A percentile compares a stretch with the other conserved stretches of the same genome.
phyloP scores from a whole-genome alignment of 2,329 filamentous ascomycete genomes.

The Erysiphe pulchra region DNA sequence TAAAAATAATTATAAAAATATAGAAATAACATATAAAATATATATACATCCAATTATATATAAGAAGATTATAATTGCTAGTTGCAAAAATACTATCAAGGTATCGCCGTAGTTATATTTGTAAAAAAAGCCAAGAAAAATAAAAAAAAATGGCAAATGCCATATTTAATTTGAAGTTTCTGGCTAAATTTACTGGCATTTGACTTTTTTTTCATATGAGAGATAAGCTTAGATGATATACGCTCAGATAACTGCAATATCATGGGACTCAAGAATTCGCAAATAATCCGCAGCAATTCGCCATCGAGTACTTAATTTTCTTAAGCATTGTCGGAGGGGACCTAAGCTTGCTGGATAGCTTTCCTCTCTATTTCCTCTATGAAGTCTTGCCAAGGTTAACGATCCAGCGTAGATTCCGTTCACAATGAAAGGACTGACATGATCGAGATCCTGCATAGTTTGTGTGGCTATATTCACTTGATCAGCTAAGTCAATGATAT shows the following conservation, averaged over 20 bases:
- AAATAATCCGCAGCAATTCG: slow-evolving; percentile 15
- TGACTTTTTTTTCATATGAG: too few species aligned
- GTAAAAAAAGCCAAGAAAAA: too few species aligned
- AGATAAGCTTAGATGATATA: background rate
- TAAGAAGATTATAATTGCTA: too few species aligned
- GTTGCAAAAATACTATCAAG: too few species aligned
- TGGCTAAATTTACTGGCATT: too few species aligned
- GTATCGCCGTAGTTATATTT: too few species aligned
- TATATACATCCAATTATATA: too few species aligned
- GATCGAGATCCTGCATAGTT: slow-evolving; percentile 8
- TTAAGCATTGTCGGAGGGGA: slow-evolving; percentile 11
- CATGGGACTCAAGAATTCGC: slow-evolving; percentile 15
- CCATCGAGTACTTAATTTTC: slow-evolving; percentile 14
- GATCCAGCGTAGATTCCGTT: slow-evolving; percentile 16
- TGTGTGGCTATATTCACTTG: slow-evolving; percentile 7
- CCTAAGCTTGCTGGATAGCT: slow-evolving; percentile 12
- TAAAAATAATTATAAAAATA: too few species aligned
- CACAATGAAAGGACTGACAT: slow-evolving; percentile 15
- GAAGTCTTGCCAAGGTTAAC: slow-evolving; percentile 16
- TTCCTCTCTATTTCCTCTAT: slow-evolving; percentile 15
- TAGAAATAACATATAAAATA: too few species aligned
- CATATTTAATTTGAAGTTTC: too few species aligned
- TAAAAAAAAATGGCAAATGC: too few species aligned
- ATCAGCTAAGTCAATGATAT: slow-evolving; percentile 11
- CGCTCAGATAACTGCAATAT: slow-evolving; percentile 11